A percentile compares a stretch with the other conserved stretches of the same genome.
Evolutionary conservation across 2,329 filamentous ascomycete genomes (phyloP).

Genomic region (Beauveria brongniartii): DNA sequence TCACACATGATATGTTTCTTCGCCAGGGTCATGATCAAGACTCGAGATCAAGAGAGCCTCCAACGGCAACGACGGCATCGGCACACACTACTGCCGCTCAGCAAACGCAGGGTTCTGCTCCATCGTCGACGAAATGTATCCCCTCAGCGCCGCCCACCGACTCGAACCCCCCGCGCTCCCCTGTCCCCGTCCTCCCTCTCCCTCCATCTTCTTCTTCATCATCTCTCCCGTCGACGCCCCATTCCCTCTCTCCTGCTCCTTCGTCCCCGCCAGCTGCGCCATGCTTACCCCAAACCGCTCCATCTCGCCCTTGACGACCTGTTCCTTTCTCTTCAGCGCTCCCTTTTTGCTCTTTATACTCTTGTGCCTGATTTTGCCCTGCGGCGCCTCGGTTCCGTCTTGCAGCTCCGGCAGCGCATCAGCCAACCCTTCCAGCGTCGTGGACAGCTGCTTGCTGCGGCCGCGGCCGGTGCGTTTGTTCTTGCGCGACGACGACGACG

Average conservation of each 20-base stretch:
- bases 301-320: slow-evolving; percentile 70
- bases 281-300: slow-evolving; percentile 78
- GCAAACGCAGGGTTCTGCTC: slow-evolving; percentile 75
- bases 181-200: not conserved
- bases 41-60: too few relatives aligned
- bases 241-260: slow-evolving; percentile 13
- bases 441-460: slow-evolving; percentile 69
- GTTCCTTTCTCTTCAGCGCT: slow-evolving; percentile 75
- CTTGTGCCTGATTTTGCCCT: slow-evolving; percentile 61
- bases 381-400: slow-evolving; percentile 35
- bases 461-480: slow-evolving; percentile 32
- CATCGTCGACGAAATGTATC: slow-evolving; percentile 80
- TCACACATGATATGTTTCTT: too few relatives aligned
- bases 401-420: slow-evolving; percentile 66
- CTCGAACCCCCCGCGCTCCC: slow-evolving; percentile 27
- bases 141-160: slow-evolving; percentile 74
- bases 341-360: slow-evolving; percentile 69
- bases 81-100: not conserved
- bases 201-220: not conserved
- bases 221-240: not conserved
- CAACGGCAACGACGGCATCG: too few relatives aligned
- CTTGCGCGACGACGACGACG: not conserved
- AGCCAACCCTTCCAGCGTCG: slow-evolving; percentile 66
- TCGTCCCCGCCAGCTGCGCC: slow-evolving; percentile 56
- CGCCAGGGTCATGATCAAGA: too few relatives aligned